Percentiles rank a stretch among this genome's conserved stretches.
Evolutionary conservation across 306 rosid species (phyloP).

Genomic region (Dalbergia oliveri): DNA sequence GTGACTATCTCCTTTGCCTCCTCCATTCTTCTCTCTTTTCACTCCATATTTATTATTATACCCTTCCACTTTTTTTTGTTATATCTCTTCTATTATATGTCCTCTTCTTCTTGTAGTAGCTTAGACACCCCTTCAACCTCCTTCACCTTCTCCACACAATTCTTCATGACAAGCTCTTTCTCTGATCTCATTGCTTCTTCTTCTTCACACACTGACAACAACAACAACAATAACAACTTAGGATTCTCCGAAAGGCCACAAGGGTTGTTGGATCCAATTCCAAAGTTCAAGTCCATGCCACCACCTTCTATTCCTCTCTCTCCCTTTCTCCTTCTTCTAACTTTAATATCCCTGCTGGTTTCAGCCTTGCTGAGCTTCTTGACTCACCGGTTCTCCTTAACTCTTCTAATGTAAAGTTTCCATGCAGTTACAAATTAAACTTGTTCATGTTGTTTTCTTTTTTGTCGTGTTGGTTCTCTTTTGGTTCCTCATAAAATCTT

Average conservation of each 20-base stretch:
- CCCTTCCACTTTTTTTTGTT: too few species aligned
- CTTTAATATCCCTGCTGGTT: constrained; percentile 76
- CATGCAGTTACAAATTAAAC: constrained; percentile 24
- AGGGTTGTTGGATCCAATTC: constrained; percentile 63
- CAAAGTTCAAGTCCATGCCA: constrained; percentile 81
- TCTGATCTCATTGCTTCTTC: constrained; percentile 70
- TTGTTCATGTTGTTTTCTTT: neutral
- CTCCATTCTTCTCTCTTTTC: neutral
- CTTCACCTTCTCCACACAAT: neutral
- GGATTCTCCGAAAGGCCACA: constrained; percentile 37
- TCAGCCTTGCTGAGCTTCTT: constrained; percentile 87
- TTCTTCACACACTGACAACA: constrained; percentile 27
- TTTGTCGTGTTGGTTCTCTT: neutral
- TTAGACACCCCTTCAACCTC: constrained; percentile 55
- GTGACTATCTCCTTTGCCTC: constrained; percentile 53
- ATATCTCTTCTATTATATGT: constrained; percentile 32
- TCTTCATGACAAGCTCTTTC: constrained; percentile 80
- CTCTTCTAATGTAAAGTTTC: constrained; percentile 60
- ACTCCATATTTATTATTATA: neutral
- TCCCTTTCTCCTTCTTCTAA: constrained; percentile 73
- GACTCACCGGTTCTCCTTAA: constrained; percentile 91
- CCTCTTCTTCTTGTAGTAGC: constrained; percentile 68
- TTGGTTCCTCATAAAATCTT: neutral
- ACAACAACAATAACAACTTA: neutral
- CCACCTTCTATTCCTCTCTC: constrained; percentile 90